Evolutionary conservation across 306 rosid genomes (phyloP).

Genomic region (Sophora flavescens): DNA sequence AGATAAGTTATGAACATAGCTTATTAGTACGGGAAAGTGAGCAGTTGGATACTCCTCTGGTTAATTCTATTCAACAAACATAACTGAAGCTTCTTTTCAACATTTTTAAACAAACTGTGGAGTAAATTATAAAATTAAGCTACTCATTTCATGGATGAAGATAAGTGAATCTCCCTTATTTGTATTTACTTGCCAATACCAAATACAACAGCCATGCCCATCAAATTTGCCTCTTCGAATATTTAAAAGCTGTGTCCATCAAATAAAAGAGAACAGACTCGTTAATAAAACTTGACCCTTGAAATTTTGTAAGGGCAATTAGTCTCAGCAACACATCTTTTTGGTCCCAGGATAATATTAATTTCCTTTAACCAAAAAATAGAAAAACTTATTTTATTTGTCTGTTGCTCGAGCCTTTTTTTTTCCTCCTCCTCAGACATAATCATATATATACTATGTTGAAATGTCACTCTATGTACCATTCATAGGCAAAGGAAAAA

Average conservation of each 20-base stretch:
- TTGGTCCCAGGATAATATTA: conserved; percentile 35
- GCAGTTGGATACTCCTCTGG: too few relatives aligned
- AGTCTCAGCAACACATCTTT: conserved; percentile 41
- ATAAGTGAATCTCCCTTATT: conserved; percentile 21
- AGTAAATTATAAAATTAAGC: neutral
- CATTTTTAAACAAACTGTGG: too few relatives aligned
- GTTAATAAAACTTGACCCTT: conserved; percentile 48
- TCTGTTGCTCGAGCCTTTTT: neutral
- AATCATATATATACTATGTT: too few relatives aligned
- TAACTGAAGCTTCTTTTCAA: too few relatives aligned
- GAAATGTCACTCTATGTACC: too few relatives aligned
- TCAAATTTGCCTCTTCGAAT: conserved; percentile 47
- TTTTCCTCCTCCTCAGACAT: too few relatives aligned
- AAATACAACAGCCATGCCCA: neutral
- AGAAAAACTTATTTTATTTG: neutral
- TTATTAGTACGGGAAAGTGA: too few relatives aligned
- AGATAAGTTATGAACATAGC: too few relatives aligned
- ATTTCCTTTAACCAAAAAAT: conserved; percentile 12
- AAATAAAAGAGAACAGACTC: conserved; percentile 20
- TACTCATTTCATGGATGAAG: neutral
- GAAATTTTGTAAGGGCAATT: conserved; percentile 53
- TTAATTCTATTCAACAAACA: too few relatives aligned
- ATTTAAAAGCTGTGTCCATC: conserved; percentile 43
- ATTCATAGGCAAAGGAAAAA: neutral
- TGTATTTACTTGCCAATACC: conserved; percentile 13